Percentiles rank a stretch among this genome's conserved stretches.
Conservation (phyloP, 179 eudicot species). For the Beta corolliflora region DNA sequence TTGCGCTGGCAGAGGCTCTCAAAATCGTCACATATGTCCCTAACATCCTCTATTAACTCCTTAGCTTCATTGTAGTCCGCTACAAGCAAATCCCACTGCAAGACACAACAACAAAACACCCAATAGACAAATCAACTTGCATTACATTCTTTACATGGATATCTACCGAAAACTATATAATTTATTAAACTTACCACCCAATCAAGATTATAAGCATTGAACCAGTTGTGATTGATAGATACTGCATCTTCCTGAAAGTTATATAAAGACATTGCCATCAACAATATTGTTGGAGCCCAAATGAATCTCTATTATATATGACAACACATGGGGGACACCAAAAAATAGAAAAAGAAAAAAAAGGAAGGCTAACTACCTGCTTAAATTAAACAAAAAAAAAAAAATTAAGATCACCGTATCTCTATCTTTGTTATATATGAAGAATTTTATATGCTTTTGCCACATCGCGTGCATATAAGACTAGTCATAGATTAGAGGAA, state of each 20-base stretch:
- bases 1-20: conserved; percentile 96
- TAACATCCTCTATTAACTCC: conserved; percentile 82
- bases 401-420: too few species aligned
- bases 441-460: too few species aligned
- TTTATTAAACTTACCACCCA: conserved; percentile 78
- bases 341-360: too few species aligned
- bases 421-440: too few species aligned
- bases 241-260: conserved; percentile 84
- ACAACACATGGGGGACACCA: too few species aligned
- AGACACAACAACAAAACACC: conserved; percentile 2
- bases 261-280: conserved; percentile 6
- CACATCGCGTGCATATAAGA: too few species aligned
- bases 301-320: neutral
- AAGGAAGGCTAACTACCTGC: too few species aligned
- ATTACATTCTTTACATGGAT: conserved; percentile 7
- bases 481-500: neutral
- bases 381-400: too few species aligned
- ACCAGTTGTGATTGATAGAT: conserved; percentile 99
- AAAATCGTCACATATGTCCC: conserved; percentile 89
- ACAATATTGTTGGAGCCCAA: conserved; percentile 6
- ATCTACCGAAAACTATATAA: neutral
- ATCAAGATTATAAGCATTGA: conserved; percentile 79
- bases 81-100: conserved; percentile 88
- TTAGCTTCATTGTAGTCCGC: conserved; percentile 88
- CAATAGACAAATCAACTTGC: neutral